A percentile compares a stretch with the other conserved stretches of the same genome.
These are phyloP conservation scores for Termitomyces sp. DNA, from an alignment of 768 basidiomycete species.

Conservation along the genomic window DNA sequence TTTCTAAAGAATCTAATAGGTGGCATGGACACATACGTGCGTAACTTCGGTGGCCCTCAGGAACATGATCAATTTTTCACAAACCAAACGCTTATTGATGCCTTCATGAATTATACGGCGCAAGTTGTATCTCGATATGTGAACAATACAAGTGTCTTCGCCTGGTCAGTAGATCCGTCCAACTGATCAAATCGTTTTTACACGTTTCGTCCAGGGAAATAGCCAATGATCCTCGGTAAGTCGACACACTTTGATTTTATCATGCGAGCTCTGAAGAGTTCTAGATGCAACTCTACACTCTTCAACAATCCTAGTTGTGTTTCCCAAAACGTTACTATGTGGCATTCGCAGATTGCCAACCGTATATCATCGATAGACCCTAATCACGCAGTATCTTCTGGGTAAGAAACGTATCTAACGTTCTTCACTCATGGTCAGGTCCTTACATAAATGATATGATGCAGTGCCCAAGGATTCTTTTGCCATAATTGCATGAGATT, in stretches of 20 bases:
- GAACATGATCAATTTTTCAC: conserved; percentile 58
- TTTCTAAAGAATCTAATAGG: conserved; percentile 24
- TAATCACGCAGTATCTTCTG: conserved; percentile 60
- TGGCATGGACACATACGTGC: conserved; percentile 64
- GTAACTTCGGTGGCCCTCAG: conserved; percentile 34
- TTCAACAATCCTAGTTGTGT: conserved; percentile 35
- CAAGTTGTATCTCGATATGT: conserved; percentile 51
- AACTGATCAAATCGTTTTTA: conserved; percentile 9
- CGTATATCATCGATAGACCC: conserved; percentile 50
- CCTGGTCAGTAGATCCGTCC: conserved; percentile 30
- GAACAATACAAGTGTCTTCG: conserved; percentile 45
- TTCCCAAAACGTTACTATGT: conserved; percentile 47
- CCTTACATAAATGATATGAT: neutral
- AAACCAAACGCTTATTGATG: conserved; percentile 38
- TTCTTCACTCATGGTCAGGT: neutral
- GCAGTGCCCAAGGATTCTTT: conserved; percentile 49
- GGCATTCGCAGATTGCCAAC: conserved; percentile 44
- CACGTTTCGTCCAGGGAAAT: conserved; percentile 40
- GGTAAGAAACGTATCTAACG: conserved; percentile 33
- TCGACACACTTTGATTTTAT: neutral
- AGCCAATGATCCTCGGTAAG: conserved; percentile 60
- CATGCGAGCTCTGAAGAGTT: neutral
- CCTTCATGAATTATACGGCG: conserved; percentile 54
- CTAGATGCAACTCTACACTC: conserved; percentile 54
- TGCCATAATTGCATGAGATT: conserved; percentile 53